Evolutionary conservation across 495 filamentous ascomycete species (phyloP), one percentile per base, ranked within the genome.

Genomic region (Aspergillus kassunensis): DNA sequence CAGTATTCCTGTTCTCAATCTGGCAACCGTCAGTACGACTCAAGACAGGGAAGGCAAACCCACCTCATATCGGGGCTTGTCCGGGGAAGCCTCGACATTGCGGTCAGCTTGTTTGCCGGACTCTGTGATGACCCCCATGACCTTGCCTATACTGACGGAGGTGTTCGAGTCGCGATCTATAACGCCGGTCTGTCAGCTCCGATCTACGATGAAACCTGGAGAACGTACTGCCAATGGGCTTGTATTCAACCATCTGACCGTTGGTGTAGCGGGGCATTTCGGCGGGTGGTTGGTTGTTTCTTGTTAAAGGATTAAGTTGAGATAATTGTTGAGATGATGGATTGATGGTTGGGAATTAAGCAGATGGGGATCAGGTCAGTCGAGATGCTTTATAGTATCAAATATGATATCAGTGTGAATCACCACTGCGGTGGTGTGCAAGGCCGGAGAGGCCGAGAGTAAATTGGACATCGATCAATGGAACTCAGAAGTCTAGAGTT

Each of bases 181-280:
- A 39, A 4, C 10, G 24, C 9, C 4, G 27, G n/a, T 11, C 8
- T 12, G 13, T 42, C 8, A 46, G 16, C 1, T 34, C 9, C 4
- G 16, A 30, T 0, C 42, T 29, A 11, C 8, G 9, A 13, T 15
- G 18, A 25, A 8, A 30, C 13, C 13, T 29, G 44, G 50, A n/a
- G 4, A 10, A 27, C 48, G 25, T 56, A 58, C 59, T 56, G 16
- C 59, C 55, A 18, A 62, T 46, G 41, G 59, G 59, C 52, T 58
- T 62, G 49, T 62, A 62, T 25, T 46, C 52, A 12, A 62, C 52
- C 23, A 31, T 35, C 29, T 58, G 47, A 20, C 56, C 56, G 49
- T 58, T 57, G 16, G 30, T 29, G 50, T 58, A 62, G 39, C 49
- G 55, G 43, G 59, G 59, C 59, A 62, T 60, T 44, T 27, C 49